A percentile compares a stretch with the other conserved stretches of the same genome.
Evolutionary conservation across 2,329 filamentous ascomycete genomes (phyloP).

Genomic region (Monilinia fructigena): DNA sequence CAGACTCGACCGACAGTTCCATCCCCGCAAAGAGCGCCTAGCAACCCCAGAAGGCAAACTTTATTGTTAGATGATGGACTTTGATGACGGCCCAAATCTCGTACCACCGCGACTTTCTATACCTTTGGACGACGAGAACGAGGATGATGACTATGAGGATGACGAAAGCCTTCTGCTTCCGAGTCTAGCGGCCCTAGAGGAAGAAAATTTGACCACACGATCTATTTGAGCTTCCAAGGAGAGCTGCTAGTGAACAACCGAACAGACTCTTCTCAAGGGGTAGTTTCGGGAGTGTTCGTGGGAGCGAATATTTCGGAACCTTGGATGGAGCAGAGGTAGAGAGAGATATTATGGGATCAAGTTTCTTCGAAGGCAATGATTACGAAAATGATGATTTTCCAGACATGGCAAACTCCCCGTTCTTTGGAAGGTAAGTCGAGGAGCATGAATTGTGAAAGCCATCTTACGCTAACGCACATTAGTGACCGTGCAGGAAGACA

Average conservation of each 20-base stretch:
- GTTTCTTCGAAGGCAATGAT: conserved; percentile 32
- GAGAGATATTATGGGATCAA: conserved; percentile 35
- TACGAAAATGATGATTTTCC: conserved; percentile 31
- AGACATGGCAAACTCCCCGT: conserved; percentile 26
- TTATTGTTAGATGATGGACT: conserved; percentile 39
- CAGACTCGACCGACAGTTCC: conserved; percentile 36
- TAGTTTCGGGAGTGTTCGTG: conserved; percentile 51
- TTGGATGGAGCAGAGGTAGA: conserved; percentile 33
- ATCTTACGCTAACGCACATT: neutral
- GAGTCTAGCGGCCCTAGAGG: conserved; percentile 52
- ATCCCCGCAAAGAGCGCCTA: conserved; percentile 33
- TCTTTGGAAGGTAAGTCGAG: conserved; percentile 28
- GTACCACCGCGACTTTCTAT: conserved; percentile 56
- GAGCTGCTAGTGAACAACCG: conserved; percentile 50
- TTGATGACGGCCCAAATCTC: conserved; percentile 46
- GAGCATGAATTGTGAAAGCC: neutral
- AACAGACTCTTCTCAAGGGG: conserved; percentile 47
- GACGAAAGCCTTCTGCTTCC: conserved; percentile 52
- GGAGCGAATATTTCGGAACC: conserved; percentile 52
- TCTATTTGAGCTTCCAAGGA: conserved; percentile 61
- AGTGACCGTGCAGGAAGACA: conserved; percentile 16
- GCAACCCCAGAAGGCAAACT: conserved; percentile 29
- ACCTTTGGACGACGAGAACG: conserved; percentile 51
- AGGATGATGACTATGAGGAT: conserved; percentile 51
- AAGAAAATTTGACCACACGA: conserved; percentile 57